These are phyloP conservation scores for Globisporangium sylvaticum DNA, from an alignment of 352 stramenopile species.

Conservation along the genomic window DNA sequence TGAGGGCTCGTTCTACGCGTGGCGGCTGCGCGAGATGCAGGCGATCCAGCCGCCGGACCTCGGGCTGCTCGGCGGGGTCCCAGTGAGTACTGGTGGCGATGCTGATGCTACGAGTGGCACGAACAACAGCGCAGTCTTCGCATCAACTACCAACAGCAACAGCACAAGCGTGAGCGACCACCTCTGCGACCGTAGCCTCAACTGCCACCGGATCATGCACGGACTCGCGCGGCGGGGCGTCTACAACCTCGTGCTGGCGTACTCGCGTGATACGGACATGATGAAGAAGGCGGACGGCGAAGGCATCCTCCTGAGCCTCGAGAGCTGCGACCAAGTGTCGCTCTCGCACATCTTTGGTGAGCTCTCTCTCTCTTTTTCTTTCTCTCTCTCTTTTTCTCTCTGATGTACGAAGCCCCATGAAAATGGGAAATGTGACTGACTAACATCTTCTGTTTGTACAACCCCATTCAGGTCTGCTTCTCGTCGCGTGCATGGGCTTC, in stretches of 20 bases:
- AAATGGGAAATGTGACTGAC: no score
- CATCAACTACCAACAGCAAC: neutral
- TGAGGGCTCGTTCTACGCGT: conserved; percentile 17
- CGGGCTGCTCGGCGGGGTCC: neutral
- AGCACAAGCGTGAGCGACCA: conserved; percentile 10
- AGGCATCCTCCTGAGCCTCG: conserved; percentile 25
- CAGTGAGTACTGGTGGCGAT: neutral
- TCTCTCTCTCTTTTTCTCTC: no score
- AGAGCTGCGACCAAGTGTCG: conserved; percentile 39
- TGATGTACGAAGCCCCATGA: no score
- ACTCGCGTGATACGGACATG: conserved; percentile 14
- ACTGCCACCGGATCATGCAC: conserved; percentile 29
- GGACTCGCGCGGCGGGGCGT: conserved; percentile 31
- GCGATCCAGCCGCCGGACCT: conserved; percentile 9
- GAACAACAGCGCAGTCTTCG: neutral
- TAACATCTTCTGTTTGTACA: neutral
- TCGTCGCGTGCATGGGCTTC: conserved; percentile 40
- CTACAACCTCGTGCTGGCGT: conserved; percentile 45
- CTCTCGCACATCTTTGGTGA: conserved; percentile 37
- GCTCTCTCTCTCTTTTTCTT: no score
- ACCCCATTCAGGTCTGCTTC: conserved; percentile 24
- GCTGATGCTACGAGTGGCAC: neutral
- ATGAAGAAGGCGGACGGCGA: conserved; percentile 3
- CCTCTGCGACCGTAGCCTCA: conserved; percentile 26
- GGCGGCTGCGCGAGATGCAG: conserved; percentile 18